Base-by-base conservation (phyloP, 768 basidiomycete genomes). In the Hemileccinum rubropunctum region DNA sequence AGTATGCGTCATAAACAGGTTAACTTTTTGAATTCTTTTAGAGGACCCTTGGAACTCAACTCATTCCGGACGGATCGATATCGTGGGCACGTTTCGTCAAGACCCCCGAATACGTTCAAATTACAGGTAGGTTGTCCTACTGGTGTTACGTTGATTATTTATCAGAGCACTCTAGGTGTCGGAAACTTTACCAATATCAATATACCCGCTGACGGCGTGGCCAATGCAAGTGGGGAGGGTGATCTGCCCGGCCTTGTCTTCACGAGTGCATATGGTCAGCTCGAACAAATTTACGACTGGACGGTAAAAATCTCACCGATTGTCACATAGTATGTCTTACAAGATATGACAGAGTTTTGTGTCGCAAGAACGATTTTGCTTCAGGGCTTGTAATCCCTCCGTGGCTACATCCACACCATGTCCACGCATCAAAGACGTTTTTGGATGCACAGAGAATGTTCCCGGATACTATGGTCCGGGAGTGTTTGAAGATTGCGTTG, bases 231-330 rank as follows among this genome's bases (percentile, higher is more conserved):
- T 54, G 78, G 79, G 15, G 59, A 61, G n/a, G 82, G 79, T 14
- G 83, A 81, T 58, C 82, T 80, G 30, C 86, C 84, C 26, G 83
- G 80, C 3, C 74, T 88, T 37, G 82, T 91, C n/a, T 88, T 88
- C 64, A 84, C 86, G 18, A 76, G 50, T 51, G 84, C 82, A n/a
- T 88, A 84, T 66, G 83, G 80, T 18, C 68, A 71, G 41, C 54
- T 80, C 4, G 54, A 77, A 56, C 76, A 88, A 59, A 71, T 87
- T 35, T 76, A 81, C 57, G 83, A 90, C 62, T 91, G 90, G 90
- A 88, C 84, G 41, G 81, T 77, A 67, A 60, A 56, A 38, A 32
- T 45, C 47, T 53, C 33, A 33, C 42, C 34, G 21, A 21, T 56
- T 18, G 36, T 51, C 30, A 35, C 33, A 21, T 35, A 45, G 35